Evolutionary conservation across 805 yeast species (phyloP).

Genomic region (Wickerhamomyces silvicola): DNA sequence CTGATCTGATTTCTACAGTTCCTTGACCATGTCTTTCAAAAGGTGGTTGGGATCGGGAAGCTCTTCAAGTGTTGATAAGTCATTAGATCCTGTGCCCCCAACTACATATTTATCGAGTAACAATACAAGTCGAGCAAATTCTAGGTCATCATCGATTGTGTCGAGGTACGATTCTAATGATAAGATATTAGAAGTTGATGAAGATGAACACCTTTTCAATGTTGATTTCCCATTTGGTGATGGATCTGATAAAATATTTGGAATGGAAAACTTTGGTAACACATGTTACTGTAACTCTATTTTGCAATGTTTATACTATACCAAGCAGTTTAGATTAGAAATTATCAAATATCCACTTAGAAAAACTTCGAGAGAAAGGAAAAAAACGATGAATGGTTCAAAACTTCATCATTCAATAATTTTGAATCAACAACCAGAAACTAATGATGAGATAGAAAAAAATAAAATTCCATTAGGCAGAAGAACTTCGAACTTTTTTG

Average conservation of each 20-base stretch:
- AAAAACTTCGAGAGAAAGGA: constrained; percentile 31
- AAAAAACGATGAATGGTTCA: constrained; percentile 32
- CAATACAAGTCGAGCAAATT: no score
- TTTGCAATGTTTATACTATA: constrained; percentile 77
- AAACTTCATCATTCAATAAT: constrained; percentile 33
- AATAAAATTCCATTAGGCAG: constrained; percentile 13
- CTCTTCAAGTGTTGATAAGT: constrained; percentile 4
- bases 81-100: background rate
- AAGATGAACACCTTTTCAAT: background rate
- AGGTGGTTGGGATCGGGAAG: constrained; percentile 12
- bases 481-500: constrained; percentile 25
- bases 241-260: constrained; percentile 65
- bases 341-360: constrained; percentile 43
- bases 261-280: constrained; percentile 82
- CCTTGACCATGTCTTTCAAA: constrained; percentile 14
- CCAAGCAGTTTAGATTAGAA: constrained; percentile 58
- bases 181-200: no score
- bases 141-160: constrained; percentile 1
- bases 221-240: constrained; percentile 48
- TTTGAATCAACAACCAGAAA: constrained; percentile 1
- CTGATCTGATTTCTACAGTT: no score
- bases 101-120: no score
- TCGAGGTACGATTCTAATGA: no score
- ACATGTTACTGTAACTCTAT: constrained; percentile 95
- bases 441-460: constrained; percentile 8